These are phyloP conservation scores for Paxillus ammoniavirescens DNA, from an alignment of 768 basidiomycete genomes.

Conservation along the genomic window DNA sequence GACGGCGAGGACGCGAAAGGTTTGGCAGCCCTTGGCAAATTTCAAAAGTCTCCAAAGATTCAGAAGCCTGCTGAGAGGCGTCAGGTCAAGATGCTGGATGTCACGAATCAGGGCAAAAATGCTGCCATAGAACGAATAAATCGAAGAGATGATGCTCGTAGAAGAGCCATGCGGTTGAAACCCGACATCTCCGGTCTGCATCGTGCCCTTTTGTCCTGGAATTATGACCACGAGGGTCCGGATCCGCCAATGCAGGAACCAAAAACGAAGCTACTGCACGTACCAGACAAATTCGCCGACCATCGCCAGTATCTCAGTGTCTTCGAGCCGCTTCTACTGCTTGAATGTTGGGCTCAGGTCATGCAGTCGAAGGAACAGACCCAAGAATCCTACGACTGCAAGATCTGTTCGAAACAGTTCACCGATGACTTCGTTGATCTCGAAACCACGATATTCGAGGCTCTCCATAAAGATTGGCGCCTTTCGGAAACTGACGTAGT, in stretches of 20 bases:
- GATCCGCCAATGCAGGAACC: constrained; percentile 53
- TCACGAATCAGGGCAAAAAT: constrained; percentile 42
- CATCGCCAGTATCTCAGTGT: constrained; percentile 66
- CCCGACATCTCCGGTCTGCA: constrained; percentile 84
- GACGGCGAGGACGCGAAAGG: constrained; percentile 44
- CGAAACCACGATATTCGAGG: constrained; percentile 59
- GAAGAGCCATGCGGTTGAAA: constrained; percentile 66
- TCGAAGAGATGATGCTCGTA: constrained; percentile 58
- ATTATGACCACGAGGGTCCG: constrained; percentile 66
- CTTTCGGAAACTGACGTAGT: constrained; percentile 84
- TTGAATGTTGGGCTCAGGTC: constrained; percentile 92
- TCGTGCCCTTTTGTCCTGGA: constrained; percentile 79
- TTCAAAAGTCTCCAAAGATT: constrained; percentile 61
- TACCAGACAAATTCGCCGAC: constrained; percentile 67
- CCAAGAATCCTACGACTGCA: constrained; percentile 54
- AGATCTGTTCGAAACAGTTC: constrained; percentile 66
- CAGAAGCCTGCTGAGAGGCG: constrained; percentile 58
- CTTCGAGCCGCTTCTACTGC: constrained; percentile 81
- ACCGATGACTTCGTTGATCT: constrained; percentile 84
- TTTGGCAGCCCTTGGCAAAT: constrained; percentile 53
- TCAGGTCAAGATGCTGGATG: constrained; percentile 61
- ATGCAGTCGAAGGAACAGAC: constrained; percentile 70
- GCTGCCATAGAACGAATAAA: constrained; percentile 49
- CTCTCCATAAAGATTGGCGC: constrained; percentile 67
- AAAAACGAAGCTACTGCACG: constrained; percentile 34